Evolutionary conservation across 805 yeast species (phyloP).

Genomic region (Ogataea angusta): DNA sequence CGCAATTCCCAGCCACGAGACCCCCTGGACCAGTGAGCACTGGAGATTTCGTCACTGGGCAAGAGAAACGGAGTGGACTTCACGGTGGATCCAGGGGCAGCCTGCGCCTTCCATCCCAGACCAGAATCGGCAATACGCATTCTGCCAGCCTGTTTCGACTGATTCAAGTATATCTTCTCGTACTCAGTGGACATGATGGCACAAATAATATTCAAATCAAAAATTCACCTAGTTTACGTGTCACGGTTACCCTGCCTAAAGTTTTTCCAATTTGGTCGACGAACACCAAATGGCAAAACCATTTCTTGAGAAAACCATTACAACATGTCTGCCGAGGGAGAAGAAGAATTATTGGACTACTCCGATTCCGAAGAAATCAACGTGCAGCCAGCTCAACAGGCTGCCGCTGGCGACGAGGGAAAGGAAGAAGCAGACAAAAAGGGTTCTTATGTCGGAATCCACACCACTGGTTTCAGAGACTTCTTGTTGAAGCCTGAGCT

Average conservation of each 20-base stretch:
- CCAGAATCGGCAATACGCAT: constrained; percentile 97
- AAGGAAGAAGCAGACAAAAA: constrained; percentile 75
- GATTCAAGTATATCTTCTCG: constrained; percentile 87
- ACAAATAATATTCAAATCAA: constrained; percentile 1
- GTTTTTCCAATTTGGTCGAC: constrained; percentile 10
- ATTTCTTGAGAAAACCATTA: constrained; percentile 1
- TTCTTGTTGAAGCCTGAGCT: constrained; percentile 95
- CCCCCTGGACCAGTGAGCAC: constrained; percentile 90
- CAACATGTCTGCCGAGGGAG: constrained; percentile 89
- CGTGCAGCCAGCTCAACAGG: constrained; percentile 54
- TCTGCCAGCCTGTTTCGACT: constrained; percentile 78
- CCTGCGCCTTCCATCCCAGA: constrained; percentile 80
- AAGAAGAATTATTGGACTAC: constrained; percentile 98
- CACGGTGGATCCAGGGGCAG: constrained; percentile 42
- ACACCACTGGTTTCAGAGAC: constrained; percentile 98
- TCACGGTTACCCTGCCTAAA: constrained; percentile 17
- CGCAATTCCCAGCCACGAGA: constrained; percentile 87
- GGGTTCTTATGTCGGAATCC: constrained; percentile 97
- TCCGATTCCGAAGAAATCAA: constrained; percentile 97
- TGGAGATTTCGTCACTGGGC: constrained; percentile 79
- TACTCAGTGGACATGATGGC: constrained; percentile 52
- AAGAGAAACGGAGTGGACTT: constrained; percentile 75
- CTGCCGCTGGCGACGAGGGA: constrained; percentile 39
- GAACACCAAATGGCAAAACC: constrained; percentile 9
- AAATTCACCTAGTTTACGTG: constrained; percentile 7